phyloP scores from a whole-genome alignment of 2,329 filamentous ascomycete species.

The Calonectria montana region DNA sequence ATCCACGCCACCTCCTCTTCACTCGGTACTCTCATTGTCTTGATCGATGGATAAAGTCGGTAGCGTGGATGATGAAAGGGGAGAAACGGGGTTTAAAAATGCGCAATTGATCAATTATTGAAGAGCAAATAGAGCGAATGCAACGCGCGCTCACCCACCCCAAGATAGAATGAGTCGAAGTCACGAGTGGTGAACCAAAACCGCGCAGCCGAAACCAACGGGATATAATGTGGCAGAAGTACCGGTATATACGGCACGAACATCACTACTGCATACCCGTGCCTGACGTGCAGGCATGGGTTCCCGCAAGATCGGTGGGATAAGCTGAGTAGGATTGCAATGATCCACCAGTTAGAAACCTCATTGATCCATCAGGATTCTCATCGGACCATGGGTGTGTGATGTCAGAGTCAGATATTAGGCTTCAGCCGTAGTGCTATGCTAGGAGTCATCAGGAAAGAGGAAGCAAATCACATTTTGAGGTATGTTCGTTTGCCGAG shows the following conservation, averaged over 20 bases:
- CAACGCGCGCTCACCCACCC: not conserved
- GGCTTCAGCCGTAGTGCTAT: not conserved
- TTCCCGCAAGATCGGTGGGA: not conserved
- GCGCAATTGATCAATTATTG: not conserved
- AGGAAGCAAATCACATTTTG: not conserved
- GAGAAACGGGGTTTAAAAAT: not conserved
- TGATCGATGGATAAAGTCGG: not conserved
- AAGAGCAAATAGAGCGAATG: not conserved
- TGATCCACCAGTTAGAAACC: not conserved
- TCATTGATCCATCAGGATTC: slow-evolving; percentile 3
- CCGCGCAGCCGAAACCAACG: not conserved
- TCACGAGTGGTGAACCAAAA: not conserved
- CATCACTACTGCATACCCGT: not conserved
- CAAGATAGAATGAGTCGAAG: not conserved
- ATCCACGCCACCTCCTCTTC: slow-evolving; percentile 4
- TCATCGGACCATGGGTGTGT: not conserved
- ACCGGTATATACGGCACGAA: not conserved
- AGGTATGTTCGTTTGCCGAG: not conserved
- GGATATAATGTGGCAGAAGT: not conserved
- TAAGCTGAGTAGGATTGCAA: not conserved
- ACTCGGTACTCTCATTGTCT: not conserved
- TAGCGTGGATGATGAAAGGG: not conserved
- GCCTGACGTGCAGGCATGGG: not conserved
- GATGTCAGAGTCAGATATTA: not conserved
- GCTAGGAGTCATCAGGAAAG: not conserved